phyloP scores from a whole-genome alignment of 352 stramenopile species.

The Blastocystis sp. region DNA sequence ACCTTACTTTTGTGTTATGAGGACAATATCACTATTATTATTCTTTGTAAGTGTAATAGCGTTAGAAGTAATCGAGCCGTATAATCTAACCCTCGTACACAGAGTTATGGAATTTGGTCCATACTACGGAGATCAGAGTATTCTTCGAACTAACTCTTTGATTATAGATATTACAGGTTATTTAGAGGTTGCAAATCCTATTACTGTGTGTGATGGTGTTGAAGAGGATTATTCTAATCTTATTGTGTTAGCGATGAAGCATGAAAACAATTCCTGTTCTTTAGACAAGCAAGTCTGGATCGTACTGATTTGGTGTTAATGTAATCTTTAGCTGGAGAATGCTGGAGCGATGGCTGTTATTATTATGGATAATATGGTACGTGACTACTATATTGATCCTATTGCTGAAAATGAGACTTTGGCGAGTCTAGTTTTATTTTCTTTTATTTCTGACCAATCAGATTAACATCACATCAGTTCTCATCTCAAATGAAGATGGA shows the following conservation, averaged over 20 bases:
- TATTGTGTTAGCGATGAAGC: background rate
- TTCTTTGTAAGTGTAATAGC: background rate
- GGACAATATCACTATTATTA: background rate
- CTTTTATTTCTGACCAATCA: background rate
- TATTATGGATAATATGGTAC: slow-evolving; percentile 13
- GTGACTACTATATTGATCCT: background rate
- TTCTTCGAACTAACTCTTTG: background rate
- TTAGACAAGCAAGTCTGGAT: slow-evolving; percentile 1
- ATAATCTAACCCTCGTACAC: background rate
- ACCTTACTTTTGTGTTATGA: background rate
- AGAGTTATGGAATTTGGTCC: background rate
- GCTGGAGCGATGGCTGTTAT: background rate
- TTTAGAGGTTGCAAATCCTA: background rate
- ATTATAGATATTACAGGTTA: background rate
- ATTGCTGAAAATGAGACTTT: background rate
- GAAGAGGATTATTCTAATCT: background rate
- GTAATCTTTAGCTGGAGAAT: background rate
- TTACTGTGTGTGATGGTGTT: background rate
- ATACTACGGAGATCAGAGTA: background rate
- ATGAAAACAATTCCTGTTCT: background rate
- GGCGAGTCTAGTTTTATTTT: background rate
- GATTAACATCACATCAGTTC: background rate
- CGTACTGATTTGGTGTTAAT: background rate
- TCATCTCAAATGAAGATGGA: background rate
- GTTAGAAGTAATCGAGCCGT: background rate